A percentile compares a stretch with the other conserved stretches of the same genome.
phyloP scores from a whole-genome alignment of 306 rosid genomes.

The Alnus glutinosa region DNA sequence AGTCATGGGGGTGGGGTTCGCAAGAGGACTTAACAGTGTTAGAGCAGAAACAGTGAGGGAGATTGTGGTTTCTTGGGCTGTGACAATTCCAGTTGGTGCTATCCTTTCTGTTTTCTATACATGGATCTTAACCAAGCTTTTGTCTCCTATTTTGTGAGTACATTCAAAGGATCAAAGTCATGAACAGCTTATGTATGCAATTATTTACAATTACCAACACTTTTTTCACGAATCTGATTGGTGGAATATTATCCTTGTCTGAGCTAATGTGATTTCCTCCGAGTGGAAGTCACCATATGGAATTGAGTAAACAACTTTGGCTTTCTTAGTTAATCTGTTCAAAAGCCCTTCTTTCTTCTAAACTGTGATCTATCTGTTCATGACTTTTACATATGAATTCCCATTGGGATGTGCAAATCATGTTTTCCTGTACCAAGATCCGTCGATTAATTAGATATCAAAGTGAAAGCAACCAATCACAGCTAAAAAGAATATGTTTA shows the following conservation, averaged over 20 bases:
- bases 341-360: neutral
- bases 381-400: too few species aligned
- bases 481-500: neutral
- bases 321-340: neutral
- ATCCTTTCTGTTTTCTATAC: constrained; percentile 70
- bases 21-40: constrained; percentile 87
- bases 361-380: neutral
- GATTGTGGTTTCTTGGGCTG: constrained; percentile 86
- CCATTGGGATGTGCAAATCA: too few species aligned
- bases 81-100: constrained; percentile 93
- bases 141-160: constrained; percentile 58
- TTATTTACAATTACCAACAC: constrained; percentile 24
- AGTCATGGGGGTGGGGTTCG: constrained; percentile 98
- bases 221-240: constrained; percentile 18
- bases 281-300: neutral
- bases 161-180: constrained; percentile 24
- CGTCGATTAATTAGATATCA: too few species aligned
- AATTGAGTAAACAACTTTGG: neutral
- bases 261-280: constrained; percentile 7
- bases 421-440: too few species aligned
- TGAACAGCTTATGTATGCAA: constrained; percentile 27
- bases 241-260: constrained; percentile 11
- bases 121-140: constrained; percentile 81
- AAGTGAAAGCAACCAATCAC: too few species aligned
- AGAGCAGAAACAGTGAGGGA: constrained; percentile 94